Evolutionary conservation across 2,329 filamentous ascomycete species (phyloP), one percentile per base, ranked within the genome.

Genomic region (Penicillium sp.): DNA sequence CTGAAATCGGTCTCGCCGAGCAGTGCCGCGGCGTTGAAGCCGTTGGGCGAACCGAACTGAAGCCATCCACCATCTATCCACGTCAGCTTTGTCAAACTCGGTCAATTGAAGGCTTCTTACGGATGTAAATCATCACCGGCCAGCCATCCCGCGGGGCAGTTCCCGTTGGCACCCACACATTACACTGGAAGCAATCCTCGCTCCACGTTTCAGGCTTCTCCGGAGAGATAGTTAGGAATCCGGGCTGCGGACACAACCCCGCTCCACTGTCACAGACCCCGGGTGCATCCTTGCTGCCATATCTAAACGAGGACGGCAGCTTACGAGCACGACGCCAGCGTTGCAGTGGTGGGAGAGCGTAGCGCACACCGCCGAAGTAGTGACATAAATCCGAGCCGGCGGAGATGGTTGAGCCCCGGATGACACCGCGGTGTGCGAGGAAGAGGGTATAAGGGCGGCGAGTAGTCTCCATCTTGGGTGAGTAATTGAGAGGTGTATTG

Each of bases 101-200:
- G 6, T 9, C 13, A 27, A 41, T 25, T n/a, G 20, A 14, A 18
- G 45, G 40, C 30, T 9, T 69, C 74, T 55, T 73, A 76, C 80
- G 81, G 42, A 83, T 80, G 63, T 76, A 83, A 58, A 84, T 77
- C 45, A 81, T 72, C 0, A 84, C 80, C 4, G 81, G 81, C 80
- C 81, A 84, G 14, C 81, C 70, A 16, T 50, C 68, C 30, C 65
- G 62, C 5, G 77, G 77, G 16, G 69, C 56, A n/a, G 72, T 63
- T 5, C 75, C 79, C 18, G 65, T 58, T 3, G 81, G 81, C 35
- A 81, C 70, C 74, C 79, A 83, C 5, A 84, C 70, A 62, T 83
- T 83, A 45, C 73, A 68, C 56, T 82, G 79, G 54, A 83, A 71
- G 53, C 81, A 83, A 63, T 84, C 79, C 58, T 84, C 81, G 44